Evolutionary conservation across 2,329 filamentous ascomycete genomes (phyloP).

Genomic region (Fusarium continuum): DNA sequence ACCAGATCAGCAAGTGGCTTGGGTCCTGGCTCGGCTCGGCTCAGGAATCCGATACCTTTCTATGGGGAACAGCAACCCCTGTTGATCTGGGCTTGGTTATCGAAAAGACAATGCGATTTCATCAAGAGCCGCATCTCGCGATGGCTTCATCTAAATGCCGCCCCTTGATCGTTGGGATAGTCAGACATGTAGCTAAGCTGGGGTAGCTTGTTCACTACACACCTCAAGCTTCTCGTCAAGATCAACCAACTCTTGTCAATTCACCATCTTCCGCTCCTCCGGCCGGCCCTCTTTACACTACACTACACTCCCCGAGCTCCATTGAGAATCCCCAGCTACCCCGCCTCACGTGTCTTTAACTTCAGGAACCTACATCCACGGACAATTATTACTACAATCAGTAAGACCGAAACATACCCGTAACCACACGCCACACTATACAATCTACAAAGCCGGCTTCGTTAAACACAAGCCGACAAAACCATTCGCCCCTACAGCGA

Average conservation of each 20-base stretch:
- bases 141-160: slow-evolving; percentile 12
- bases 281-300: slow-evolving; percentile 19
- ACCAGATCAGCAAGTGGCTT: slow-evolving; percentile 13
- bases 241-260: slow-evolving; percentile 3
- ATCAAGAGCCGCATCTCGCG: not conserved
- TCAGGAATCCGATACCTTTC: slow-evolving; percentile 8
- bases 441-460: not conserved
- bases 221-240: slow-evolving; percentile 13
- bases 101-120: not conserved
- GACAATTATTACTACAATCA: slow-evolving; percentile 8
- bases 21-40: slow-evolving; percentile 6
- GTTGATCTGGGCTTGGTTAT: not conserved
- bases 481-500: slow-evolving; percentile 8
- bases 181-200: not conserved
- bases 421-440: too few relatives aligned
- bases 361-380: slow-evolving; percentile 1
- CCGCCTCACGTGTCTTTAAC: slow-evolving; percentile 27
- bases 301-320: slow-evolving; percentile 22
- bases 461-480: not conserved
- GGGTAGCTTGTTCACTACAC: slow-evolving; percentile 9
- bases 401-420: slow-evolving; percentile 4
- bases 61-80: slow-evolving; percentile 12
- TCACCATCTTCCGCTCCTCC: slow-evolving; percentile 22
- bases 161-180: too few relatives aligned
- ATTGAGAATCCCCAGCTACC: slow-evolving; percentile 4